Base-by-base conservation (phyloP, 2,329 filamentous ascomycete species). In the Fusarium armeniacum region DNA sequence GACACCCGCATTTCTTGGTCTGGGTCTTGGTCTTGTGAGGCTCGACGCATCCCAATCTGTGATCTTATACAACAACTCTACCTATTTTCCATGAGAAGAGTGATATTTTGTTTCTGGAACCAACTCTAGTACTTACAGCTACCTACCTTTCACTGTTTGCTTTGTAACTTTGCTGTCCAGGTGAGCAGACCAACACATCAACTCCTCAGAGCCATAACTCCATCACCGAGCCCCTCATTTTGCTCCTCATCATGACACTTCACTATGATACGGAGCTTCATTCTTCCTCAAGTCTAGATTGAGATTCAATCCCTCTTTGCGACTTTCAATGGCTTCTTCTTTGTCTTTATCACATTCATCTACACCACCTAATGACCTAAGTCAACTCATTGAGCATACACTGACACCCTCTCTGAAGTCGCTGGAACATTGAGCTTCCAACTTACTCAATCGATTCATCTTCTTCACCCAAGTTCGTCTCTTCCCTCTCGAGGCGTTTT, bases 191-290 rank as follows among this genome's bases (percentile, higher is more conserved):
- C 49, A 44, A 33, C 49, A 43, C 46, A 54, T n/a, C 24, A 56
- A 41, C 49, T 67, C 57, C n/a, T 41, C 58, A 24, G 49, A 54
- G 56, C 66, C 66, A 67, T 60, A 53, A 70, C 62, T 65, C 67
- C 64, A 62, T 69, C 33, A 13, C 51, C 30, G 60, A 55, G 67
- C 67, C 67, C 67, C 68, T 70, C 68, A 69, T 65, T 58, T 43
- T 57, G 30, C 52, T 55, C 44, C 56, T 65, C 36, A 36, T 41
- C 54, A 20, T 45, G 40, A 38, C 46, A 24, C 40, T 47, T 55
- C 26, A 24, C 49, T 60, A 38, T 62, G 54, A 57, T 51, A 55
- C 36, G 22, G 43, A 47, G 33, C 43, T 55, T 50, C 44, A 43
- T 12, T 16, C n/a, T 33, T 30, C 53, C 45, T n/a, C 38, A 58